Percentiles rank a stretch among this genome's conserved stretches.
phyloP scores from a whole-genome alignment of 2,329 filamentous ascomycete genomes.

The Botryosphaeria dothidea region DNA sequence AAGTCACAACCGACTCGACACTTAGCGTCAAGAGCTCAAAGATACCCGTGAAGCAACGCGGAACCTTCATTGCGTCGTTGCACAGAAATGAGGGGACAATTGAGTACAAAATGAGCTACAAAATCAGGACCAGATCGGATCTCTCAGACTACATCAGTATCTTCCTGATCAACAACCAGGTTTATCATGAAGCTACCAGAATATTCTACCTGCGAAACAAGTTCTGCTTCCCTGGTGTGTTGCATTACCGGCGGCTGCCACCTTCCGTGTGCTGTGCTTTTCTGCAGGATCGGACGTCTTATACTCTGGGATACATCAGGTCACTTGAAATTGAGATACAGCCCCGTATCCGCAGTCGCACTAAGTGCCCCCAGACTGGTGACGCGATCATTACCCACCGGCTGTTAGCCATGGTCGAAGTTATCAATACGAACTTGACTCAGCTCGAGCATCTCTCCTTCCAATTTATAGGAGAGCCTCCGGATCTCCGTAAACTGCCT shows the following conservation, averaged over 20 bases:
- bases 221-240: not conserved
- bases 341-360: not conserved
- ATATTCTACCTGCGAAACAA: not conserved
- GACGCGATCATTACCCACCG: not conserved
- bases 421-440: not conserved
- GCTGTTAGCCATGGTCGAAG: not conserved
- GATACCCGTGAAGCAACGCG: too few relatives aligned
- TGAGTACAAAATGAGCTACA: too few relatives aligned
- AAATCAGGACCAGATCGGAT: not conserved
- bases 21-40: too few relatives aligned
- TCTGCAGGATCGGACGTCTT: not conserved
- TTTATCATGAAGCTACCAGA: not conserved
- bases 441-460: not conserved
- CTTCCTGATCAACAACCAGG: not conserved
- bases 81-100: too few relatives aligned
- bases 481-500: not conserved
- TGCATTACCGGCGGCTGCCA: too few relatives aligned
- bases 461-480: not conserved
- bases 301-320: not conserved
- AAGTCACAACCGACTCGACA: not conserved
- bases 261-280: not conserved
- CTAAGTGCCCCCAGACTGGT: not conserved
- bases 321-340: not conserved
- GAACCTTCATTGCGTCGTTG: too few relatives aligned
- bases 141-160: not conserved